Evolutionary conservation across 176 grass and related monocot genomes (phyloP).

Genomic region (Triticum urartu): DNA sequence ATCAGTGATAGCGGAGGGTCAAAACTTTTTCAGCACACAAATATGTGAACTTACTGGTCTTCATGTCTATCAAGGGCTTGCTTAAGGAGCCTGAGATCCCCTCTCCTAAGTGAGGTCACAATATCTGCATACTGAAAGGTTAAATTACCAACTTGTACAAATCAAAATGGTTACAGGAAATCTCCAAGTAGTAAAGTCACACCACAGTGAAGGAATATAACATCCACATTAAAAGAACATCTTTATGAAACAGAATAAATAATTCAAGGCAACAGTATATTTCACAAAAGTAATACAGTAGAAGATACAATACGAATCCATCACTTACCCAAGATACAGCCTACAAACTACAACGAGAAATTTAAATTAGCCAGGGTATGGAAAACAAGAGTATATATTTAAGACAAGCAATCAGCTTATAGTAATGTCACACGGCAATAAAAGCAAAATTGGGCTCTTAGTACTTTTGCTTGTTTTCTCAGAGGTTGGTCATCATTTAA

Average conservation of each 20-base stretch:
- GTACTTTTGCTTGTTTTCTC: neutral
- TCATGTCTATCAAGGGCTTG: slow-evolving; percentile 77
- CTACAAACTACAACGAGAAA: slow-evolving; percentile 4
- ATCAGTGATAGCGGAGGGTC: neutral
- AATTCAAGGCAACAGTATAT: neutral
- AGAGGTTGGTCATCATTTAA: neutral
- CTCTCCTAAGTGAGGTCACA: slow-evolving; percentile 70
- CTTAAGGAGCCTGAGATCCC: slow-evolving; percentile 87
- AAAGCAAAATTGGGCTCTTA: neutral
- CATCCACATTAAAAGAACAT: neutral
- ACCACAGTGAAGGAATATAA: neutral
- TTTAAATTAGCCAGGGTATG: neutral
- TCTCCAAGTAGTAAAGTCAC: neutral
- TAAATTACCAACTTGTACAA: slow-evolving; percentile 50
- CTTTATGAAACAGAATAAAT: neutral
- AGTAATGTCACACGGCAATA: neutral
- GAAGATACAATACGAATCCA: neutral
- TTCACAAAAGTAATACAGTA: slow-evolving; percentile 14
- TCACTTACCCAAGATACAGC: slow-evolving; percentile 8
- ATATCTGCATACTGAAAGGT: slow-evolving; percentile 82
- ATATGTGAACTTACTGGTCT: slow-evolving; percentile 58
- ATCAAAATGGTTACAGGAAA: neutral
- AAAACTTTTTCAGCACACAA: neutral
- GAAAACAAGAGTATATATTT: neutral
- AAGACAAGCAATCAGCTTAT: neutral